Conservation (phyloP, 352 stramenopile genomes). For the Pythium aristosporum region DNA sequence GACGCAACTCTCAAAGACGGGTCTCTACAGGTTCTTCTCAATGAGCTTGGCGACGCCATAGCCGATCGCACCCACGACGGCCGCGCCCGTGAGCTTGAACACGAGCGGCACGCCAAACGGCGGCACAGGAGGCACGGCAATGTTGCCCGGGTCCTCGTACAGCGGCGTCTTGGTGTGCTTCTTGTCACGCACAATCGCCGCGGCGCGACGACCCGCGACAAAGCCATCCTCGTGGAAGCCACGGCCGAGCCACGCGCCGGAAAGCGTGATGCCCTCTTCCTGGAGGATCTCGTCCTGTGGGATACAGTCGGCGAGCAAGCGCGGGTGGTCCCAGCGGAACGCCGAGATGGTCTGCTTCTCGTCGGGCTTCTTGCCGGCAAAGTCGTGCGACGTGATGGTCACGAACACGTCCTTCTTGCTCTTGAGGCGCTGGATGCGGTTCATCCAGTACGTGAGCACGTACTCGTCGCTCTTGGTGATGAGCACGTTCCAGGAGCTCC, state of each 20-base stretch:
- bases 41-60: conserved; percentile 65
- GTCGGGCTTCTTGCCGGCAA: conserved; percentile 54
- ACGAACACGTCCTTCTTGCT: conserved; percentile 87
- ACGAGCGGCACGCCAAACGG: conserved; percentile 69
- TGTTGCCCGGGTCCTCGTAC: conserved; percentile 85
- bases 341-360: conserved; percentile 55
- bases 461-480: conserved; percentile 86
- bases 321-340: conserved; percentile 87
- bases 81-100: conserved; percentile 55
- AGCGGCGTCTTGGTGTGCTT: conserved; percentile 68
- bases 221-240: conserved; percentile 89
- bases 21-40: conserved; percentile 28
- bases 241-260: conserved; percentile 75
- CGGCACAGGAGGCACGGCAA: conserved; percentile 66
- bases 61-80: conserved; percentile 55
- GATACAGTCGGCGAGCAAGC: conserved; percentile 78
- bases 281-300: conserved; percentile 86
- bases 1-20: not conserved
- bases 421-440: conserved; percentile 85
- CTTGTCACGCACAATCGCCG: conserved; percentile 73
- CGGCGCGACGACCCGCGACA: conserved; percentile 74
- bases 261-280: conserved; percentile 82
- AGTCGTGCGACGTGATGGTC: conserved; percentile 82
- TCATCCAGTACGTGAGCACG: conserved; percentile 90
- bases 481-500: conserved; percentile 85